These are phyloP conservation scores for Malus asiatica DNA, from an alignment of 306 rosid genomes.

Conservation along the genomic window DNA sequence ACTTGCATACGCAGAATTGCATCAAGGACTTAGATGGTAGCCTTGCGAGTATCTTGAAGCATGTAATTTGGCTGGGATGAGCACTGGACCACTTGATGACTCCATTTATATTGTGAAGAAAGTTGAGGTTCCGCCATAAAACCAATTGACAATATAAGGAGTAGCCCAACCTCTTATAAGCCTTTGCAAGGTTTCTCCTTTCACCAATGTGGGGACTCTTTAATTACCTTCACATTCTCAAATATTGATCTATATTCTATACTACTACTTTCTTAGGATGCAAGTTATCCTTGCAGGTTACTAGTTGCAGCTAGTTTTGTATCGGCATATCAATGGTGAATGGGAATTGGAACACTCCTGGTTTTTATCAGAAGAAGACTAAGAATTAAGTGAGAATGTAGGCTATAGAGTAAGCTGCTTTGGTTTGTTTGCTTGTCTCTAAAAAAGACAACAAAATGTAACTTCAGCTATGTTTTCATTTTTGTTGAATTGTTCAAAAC, in stretches of 20 bases:
- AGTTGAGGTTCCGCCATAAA: no score
- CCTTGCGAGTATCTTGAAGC: neutral
- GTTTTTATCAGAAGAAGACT: neutral
- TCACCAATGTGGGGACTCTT: no score
- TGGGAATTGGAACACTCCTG: neutral
- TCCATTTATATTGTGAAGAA: neutral
- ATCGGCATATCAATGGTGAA: neutral
- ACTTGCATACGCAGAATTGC: neutral
- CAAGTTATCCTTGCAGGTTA: neutral
- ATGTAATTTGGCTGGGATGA: neutral
- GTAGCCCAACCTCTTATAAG: no score
- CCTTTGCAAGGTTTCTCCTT: no score
- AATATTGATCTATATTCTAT: neutral
- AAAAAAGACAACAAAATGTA: no score
- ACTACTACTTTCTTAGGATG: neutral
- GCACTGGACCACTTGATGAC: neutral
- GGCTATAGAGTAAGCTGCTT: no score
- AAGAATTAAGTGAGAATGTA: neutral
- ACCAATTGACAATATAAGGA: no score
- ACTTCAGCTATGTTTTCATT: neutral
- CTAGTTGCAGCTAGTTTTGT: neutral
- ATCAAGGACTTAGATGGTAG: neutral
- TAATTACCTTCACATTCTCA: no score
- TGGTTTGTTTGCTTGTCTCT: no score
- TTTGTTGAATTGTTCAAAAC: neutral